phyloP scores from a whole-genome alignment of 495 filamentous ascomycete genomes.

The Clohesyomyces aquaticus region DNA sequence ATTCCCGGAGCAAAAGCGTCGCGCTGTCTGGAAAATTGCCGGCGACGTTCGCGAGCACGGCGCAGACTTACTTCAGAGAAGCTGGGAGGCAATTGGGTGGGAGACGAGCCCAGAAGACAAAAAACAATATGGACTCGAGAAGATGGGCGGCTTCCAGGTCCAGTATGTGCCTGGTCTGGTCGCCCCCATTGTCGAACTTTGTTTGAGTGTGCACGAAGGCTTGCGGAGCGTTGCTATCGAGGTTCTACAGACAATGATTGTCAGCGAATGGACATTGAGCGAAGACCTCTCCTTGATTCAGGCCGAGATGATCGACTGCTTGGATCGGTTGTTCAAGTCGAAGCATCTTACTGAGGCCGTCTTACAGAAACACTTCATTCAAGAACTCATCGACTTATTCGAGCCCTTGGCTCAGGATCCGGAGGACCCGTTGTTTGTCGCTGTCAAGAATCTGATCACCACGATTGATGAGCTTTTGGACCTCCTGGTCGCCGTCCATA shows the following conservation, averaged over 20 bases:
- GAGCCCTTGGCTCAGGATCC: slow-evolving; percentile 65
- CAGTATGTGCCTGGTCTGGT: slow-evolving; percentile 95
- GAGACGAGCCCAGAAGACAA: slow-evolving; percentile 79
- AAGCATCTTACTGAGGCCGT: slow-evolving; percentile 86
- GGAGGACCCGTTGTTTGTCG: slow-evolving; percentile 74
- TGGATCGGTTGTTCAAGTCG: slow-evolving; percentile 88
- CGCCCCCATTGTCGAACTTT: slow-evolving; percentile 88
- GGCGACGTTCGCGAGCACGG: slow-evolving; percentile 94
- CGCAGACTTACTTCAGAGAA: slow-evolving; percentile 77
- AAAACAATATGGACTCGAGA: slow-evolving; percentile 73
- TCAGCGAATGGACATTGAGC: slow-evolving; percentile 97
- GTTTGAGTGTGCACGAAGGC: slow-evolving; percentile 92
- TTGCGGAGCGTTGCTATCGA: slow-evolving; percentile 87
- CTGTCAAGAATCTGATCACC: slow-evolving; percentile 75
- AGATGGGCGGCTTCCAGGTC: slow-evolving; percentile 95
- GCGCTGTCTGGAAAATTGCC: slow-evolving; percentile 98
- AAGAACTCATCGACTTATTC: slow-evolving; percentile 81
- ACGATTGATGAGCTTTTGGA: slow-evolving; percentile 91
- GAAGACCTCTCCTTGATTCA: slow-evolving; percentile 90
- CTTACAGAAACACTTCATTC: slow-evolving; percentile 88
- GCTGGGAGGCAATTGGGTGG: slow-evolving; percentile 98
- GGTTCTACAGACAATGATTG: slow-evolving; percentile 94
- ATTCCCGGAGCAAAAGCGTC: slow-evolving; percentile 93
- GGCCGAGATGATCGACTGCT: slow-evolving; percentile 93
- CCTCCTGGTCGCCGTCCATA: slow-evolving; percentile 89